Evolutionary conservation across 768 basidiomycete genomes (phyloP).

Genomic region (Crucibulum laeve): DNA sequence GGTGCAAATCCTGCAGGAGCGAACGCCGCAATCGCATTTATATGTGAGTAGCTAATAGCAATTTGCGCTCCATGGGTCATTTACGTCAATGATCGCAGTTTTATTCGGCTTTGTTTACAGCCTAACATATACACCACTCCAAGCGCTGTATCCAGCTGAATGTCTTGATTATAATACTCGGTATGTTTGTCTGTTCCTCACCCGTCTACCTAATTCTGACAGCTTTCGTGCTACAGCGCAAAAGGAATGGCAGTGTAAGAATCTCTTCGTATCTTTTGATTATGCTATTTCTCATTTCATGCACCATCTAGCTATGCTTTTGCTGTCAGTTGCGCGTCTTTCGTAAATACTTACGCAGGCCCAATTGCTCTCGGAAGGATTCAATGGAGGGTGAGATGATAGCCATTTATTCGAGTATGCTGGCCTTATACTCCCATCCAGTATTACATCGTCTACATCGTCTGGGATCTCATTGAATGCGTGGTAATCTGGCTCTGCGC

Average conservation of each 20-base stretch:
- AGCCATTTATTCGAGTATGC: too few species aligned
- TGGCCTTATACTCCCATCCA: conserved; percentile 6
- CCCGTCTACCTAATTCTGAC: not conserved
- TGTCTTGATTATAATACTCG: conserved; percentile 50
- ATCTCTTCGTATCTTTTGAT: not conserved
- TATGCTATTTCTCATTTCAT: not conserved
- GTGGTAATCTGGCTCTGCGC: conserved; percentile 32
- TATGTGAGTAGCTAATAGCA: conserved; percentile 29
- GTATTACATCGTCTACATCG: conserved; percentile 35
- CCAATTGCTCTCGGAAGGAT: conserved; percentile 31
- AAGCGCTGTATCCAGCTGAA: conserved; percentile 54
- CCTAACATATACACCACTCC: conserved; percentile 55
- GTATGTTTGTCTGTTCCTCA: conserved; percentile 13
- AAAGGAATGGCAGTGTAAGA: conserved; percentile 58
- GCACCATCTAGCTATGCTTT: conserved; percentile 28
- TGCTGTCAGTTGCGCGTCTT: conserved; percentile 36
- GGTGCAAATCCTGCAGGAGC: conserved; percentile 33
- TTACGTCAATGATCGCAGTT: conserved; percentile 23
- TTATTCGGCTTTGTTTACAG: conserved; percentile 52
- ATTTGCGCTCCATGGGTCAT: not conserved
- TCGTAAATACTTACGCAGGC: conserved; percentile 48
- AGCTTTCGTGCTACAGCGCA: conserved; percentile 25
- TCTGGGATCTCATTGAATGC: conserved; percentile 36
- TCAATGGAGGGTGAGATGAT: conserved; percentile 27
- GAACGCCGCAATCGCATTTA: conserved; percentile 40